Evolutionary conservation across 1,284 basidiomycete genomes (phyloP), one percentile per base, ranked within the genome.

Genomic region (Dichomitus squalens): DNA sequence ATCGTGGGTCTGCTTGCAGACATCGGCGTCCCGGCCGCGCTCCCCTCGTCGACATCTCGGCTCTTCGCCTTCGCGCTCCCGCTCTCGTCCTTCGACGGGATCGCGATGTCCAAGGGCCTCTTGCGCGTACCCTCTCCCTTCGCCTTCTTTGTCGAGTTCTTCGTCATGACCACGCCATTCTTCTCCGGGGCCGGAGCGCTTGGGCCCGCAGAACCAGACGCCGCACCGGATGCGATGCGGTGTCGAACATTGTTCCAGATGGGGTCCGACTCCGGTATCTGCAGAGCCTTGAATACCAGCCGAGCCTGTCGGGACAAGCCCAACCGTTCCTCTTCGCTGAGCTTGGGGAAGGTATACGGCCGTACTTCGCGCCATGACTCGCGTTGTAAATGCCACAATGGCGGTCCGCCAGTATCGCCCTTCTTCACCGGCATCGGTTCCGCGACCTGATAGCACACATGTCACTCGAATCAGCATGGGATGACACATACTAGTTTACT

Each of bases 301-400:
- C 82, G 75, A 2, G 81, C 86, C 29, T 75, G 72, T 35, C 82
- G 78, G 1, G 81, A 76, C 66, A 88, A 73, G 14, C 58, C 63
- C 3, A 68, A 72, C 1, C 80, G 77, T 44, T 84, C 81, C 2
- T 72, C 49, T 18, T 81, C 76, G 0, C 73, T 72, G 21, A 86
- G 74, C 27, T 73, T 73, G 0, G 75, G 73, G 78, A 80, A 87
- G 59, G 85, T 83, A 57, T 78, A 86, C 0, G 89, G 89, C 6
- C 86, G 83, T 20, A 89, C 84, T 63, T 90, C 84, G 27, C 75
- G 75, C 87, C 87, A 91, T 0, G 79, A 71, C 33, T 70, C 65
- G 18, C 76, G 72, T 58, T 83, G 85, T 57, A 90, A 80, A 25
- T 71, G 64, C 79, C 85, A 90, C 0, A 65, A 63, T 53, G 75